A percentile compares a stretch with the other conserved stretches of the same genome.
Conservation (phyloP, 352 stramenopile species). For the Phytophthora hybrid region DNA sequence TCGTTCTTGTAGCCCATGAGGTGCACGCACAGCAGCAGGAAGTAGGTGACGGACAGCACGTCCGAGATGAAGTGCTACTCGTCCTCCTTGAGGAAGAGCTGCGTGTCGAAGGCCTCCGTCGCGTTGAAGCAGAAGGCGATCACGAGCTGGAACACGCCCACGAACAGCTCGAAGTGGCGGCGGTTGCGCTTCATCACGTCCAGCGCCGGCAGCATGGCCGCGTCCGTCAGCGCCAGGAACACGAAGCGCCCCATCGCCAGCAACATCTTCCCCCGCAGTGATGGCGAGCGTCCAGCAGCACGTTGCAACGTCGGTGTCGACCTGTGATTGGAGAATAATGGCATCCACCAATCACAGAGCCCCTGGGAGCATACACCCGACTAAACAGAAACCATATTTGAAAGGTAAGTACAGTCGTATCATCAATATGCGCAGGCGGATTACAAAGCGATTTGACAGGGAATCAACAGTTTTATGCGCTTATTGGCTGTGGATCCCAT, state of each 20-base stretch:
- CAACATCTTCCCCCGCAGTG: constrained; percentile 41
- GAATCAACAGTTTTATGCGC: too few relatives aligned
- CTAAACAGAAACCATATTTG: constrained; percentile 18
- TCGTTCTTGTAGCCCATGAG: constrained; percentile 86
- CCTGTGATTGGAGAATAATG: neutral
- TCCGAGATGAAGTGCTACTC: constrained; percentile 92
- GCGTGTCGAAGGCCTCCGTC: constrained; percentile 69
- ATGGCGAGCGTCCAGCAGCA: constrained; percentile 18
- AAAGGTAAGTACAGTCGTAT: too few relatives aligned
- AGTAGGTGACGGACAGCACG: constrained; percentile 87
- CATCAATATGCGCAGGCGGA: too few relatives aligned
- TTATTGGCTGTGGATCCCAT: too few relatives aligned
- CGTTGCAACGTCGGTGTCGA: neutral
- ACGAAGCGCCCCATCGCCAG: constrained; percentile 64
- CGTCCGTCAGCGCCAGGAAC: constrained; percentile 78
- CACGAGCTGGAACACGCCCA: constrained; percentile 85
- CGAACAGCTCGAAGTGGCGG: constrained; percentile 91
- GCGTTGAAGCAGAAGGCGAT: constrained; percentile 88
- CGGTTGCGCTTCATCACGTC: constrained; percentile 83
- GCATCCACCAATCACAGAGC: neutral
- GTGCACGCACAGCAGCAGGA: constrained; percentile 87
- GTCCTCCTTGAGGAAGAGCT: constrained; percentile 73
- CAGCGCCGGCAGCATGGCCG: constrained; percentile 79
- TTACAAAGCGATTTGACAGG: too few relatives aligned
- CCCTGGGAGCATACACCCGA: neutral